Conservation (phyloP, 495 filamentous ascomycete genomes). For the Rhizodiscina lignyota region DNA sequence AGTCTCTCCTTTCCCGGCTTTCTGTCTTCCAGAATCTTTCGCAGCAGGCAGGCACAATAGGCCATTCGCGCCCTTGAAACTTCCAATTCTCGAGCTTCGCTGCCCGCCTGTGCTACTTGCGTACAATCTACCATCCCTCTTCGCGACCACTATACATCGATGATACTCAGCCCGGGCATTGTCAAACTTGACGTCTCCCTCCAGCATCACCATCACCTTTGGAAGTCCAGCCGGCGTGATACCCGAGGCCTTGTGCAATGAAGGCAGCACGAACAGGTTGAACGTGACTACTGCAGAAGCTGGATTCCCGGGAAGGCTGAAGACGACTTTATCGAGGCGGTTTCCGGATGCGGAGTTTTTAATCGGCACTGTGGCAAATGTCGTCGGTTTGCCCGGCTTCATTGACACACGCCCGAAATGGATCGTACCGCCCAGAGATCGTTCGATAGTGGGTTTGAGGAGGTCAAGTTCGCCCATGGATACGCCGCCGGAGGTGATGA, state of each 20-base stretch:
- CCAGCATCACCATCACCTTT: conserved; percentile 49
- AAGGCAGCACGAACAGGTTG: conserved; percentile 83
- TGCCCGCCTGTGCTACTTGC: conserved; percentile 80
- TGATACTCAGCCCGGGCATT: conserved; percentile 72
- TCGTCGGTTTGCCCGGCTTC: conserved; percentile 97
- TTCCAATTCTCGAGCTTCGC: conserved; percentile 76
- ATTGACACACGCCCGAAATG: conserved; percentile 94
- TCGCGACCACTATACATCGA: conserved; percentile 47
- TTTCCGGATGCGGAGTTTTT: conserved; percentile 26
- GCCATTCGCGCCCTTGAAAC: conserved; percentile 74
- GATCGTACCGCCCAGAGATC: conserved; percentile 75
- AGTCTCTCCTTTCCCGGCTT: conserved; percentile 32
- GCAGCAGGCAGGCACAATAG: conserved; percentile 58
- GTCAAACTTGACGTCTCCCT: conserved; percentile 57
- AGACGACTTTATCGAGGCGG: conserved; percentile 52
- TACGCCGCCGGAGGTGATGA: conserved; percentile 88
- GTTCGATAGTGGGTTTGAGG: conserved; percentile 92
- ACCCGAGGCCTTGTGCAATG: conserved; percentile 56
- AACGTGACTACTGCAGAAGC: conserved; percentile 85
- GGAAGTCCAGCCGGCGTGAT: conserved; percentile 48
- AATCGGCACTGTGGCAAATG: conserved; percentile 75
- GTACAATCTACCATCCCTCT: conserved; percentile 47
- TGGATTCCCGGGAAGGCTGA: conserved; percentile 88
- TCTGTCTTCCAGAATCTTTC: conserved; percentile 27
- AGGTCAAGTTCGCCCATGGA: conserved; percentile 98